Percentiles rank a stretch among this genome's conserved stretches.
Evolutionary conservation across 2,329 filamentous ascomycete species (phyloP).

Genomic region (Fusarium algeriense): DNA sequence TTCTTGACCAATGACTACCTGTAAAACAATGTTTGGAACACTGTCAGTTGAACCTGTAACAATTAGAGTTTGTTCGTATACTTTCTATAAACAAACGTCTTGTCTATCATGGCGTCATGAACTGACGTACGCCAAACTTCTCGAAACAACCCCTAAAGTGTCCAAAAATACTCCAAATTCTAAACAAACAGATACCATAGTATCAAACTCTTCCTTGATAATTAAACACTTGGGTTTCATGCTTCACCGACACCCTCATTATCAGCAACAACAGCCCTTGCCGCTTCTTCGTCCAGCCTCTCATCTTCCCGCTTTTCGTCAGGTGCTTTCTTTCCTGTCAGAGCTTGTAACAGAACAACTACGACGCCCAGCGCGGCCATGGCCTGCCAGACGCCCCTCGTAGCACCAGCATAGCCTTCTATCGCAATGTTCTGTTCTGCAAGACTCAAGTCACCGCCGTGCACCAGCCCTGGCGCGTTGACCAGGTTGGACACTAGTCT

Average conservation of each 20-base stretch:
- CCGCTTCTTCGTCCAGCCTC: constrained; percentile 50
- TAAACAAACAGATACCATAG: constrained; percentile 3
- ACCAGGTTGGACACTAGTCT: constrained; percentile 61
- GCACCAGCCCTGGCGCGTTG: constrained; percentile 65
- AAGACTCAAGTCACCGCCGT: constrained; percentile 55
- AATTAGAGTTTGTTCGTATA: not conserved
- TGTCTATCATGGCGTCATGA: constrained; percentile 11
- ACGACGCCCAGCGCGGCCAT: constrained; percentile 59
- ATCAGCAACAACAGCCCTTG: constrained; percentile 44
- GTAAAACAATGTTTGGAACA: constrained; percentile 12
- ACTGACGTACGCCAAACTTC: not conserved
- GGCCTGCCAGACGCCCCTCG: constrained; percentile 61
- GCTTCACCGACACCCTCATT: constrained; percentile 52
- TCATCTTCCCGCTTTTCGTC: constrained; percentile 62
- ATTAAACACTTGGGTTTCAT: constrained; percentile 7
- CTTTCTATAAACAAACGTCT: constrained; percentile 1
- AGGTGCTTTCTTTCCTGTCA: constrained; percentile 64
- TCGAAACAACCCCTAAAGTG: not conserved
- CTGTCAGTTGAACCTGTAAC: constrained; percentile 8
- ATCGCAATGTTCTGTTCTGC: constrained; percentile 62
- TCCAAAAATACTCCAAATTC: constrained; percentile 5
- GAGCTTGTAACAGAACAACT: constrained; percentile 62
- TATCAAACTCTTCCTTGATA: constrained; percentile 2
- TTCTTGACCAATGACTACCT: constrained; percentile 7
- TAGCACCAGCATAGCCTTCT: constrained; percentile 60